Evolutionary conservation across 2,329 filamentous ascomycete genomes (phyloP).

Genomic region (Cladosporium halotolerans): DNA sequence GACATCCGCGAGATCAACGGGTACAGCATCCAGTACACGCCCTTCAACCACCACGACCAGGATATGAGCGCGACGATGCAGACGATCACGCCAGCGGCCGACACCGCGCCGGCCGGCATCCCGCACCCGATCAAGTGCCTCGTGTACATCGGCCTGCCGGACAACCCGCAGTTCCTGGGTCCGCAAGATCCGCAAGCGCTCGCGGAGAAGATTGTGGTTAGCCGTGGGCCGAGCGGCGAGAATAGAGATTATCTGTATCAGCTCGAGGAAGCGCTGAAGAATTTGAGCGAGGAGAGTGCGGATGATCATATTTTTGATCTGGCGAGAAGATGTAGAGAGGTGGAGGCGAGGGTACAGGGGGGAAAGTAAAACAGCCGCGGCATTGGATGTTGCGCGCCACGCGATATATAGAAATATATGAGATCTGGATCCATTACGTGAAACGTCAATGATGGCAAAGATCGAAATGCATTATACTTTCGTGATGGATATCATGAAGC

Average conservation of each 20-base stretch:
- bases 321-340: slow-evolving; percentile 60
- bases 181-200: slow-evolving; percentile 71
- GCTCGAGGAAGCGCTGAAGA: slow-evolving; percentile 67
- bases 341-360: slow-evolving; percentile 42
- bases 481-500: slow-evolving; percentile 5
- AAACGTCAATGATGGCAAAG: neutral
- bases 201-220: slow-evolving; percentile 72
- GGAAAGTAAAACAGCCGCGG: neutral
- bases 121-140: slow-evolving; percentile 50
- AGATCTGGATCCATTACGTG: neutral
- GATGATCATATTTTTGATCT: slow-evolving; percentile 84
- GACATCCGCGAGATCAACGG: slow-evolving; percentile 97
- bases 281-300: slow-evolving; percentile 65
- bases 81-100: slow-evolving; percentile 12
- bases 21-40: slow-evolving; percentile 86
- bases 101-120: slow-evolving; percentile 10
- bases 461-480: neutral
- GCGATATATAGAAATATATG: neutral
- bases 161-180: slow-evolving; percentile 86
- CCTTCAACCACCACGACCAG: slow-evolving; percentile 48
- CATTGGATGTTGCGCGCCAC: too few species aligned
- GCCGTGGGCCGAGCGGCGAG: slow-evolving; percentile 75
- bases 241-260: slow-evolving; percentile 86
- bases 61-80: slow-evolving; percentile 46
- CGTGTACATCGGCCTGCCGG: slow-evolving; percentile 90